These are phyloP conservation scores for Colletotrichum destructivum DNA, from an alignment of 2,329 filamentous ascomycete genomes.

Conservation along the genomic window DNA sequence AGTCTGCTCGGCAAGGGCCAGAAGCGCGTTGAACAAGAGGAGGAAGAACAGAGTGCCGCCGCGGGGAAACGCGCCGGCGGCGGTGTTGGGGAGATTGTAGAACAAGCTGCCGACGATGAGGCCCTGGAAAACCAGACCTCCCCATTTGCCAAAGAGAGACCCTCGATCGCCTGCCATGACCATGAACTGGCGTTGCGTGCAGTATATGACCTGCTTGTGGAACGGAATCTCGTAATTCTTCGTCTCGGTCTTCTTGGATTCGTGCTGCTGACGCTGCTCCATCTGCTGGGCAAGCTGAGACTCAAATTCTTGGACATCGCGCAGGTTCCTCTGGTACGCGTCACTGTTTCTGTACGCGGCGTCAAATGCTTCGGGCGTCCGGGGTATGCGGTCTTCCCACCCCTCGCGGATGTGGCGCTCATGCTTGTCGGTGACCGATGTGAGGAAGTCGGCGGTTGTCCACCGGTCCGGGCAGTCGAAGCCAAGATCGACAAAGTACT, in stretches of 20 bases:
- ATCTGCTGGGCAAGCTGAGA: slow-evolving; percentile 62
- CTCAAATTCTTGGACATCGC: slow-evolving; percentile 70
- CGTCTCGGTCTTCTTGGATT: slow-evolving; percentile 56
- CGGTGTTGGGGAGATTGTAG: slow-evolving; percentile 49
- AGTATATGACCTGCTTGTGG: slow-evolving; percentile 63
- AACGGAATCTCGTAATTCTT: slow-evolving; percentile 69
- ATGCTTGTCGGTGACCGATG: slow-evolving; percentile 77
- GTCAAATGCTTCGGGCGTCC: slow-evolving; percentile 75
- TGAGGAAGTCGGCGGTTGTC: slow-evolving; percentile 83
- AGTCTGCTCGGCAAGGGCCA: slow-evolving; percentile 73
- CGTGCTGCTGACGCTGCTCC: slow-evolving; percentile 55
- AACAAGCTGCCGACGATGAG: slow-evolving; percentile 53
- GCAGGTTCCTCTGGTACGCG: slow-evolving; percentile 57
- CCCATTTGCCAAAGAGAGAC: slow-evolving; percentile 53
- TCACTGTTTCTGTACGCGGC: slow-evolving; percentile 64
- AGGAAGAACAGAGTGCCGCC: slow-evolving; percentile 75
- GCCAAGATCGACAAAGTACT: slow-evolving; percentile 80
- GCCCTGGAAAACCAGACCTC: slow-evolving; percentile 51
- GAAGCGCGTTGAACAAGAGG: slow-evolving; percentile 73
- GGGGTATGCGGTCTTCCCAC: slow-evolving; percentile 65
- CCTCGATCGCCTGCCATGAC: slow-evolving; percentile 53
- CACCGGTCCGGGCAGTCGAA: slow-evolving; percentile 80
- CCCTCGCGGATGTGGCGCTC: slow-evolving; percentile 64
- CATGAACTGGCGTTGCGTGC: slow-evolving; percentile 56
- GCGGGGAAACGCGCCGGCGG: slow-evolving; percentile 70